Evolutionary conservation across 148 eudicot species (phyloP), one percentile per base, ranked within the genome.

Genomic region (Persicaria tinctoria): DNA sequence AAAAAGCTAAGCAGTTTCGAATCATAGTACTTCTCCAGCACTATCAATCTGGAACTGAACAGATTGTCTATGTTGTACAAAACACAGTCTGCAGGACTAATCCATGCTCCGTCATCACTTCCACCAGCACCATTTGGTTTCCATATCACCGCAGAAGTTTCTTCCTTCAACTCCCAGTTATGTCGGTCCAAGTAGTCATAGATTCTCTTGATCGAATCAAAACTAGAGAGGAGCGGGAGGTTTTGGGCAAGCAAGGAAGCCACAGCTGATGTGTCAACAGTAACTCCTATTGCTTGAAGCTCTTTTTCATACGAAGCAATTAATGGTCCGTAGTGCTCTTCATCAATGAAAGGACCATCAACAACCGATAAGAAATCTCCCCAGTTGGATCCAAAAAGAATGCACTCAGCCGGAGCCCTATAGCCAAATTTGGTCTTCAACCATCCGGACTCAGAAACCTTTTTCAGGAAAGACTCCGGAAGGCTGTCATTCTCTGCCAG

Each of bases 321-420:
- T 4, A 13, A 47, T 45, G 74, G 44, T 46, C 90, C 91, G 76
- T 88, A 90, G 72, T 78, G 85, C 6, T 68, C 80, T 76, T 86
- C 87, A 74, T 90, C 95, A 53, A 90, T 77, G 57, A 90, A 90
- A 0, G 95, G 91, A 11, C 89, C 91, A 78, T 90, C 95, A 38
- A 76, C 53, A 20, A 32, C 51, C 13, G 49, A 74, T 74, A 89
- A 77, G 68, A 72, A 74, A 78, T 55, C 14, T 23, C 1, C 68
- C 80, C 79, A 77, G 13, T 73, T 8, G 48, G 81, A 62, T 76
- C 70, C 27, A 27, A 78, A 86, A 13, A 90, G 71, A 80, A 88
- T 17, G 51, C 90, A 83, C 72, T 82, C 62, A 16, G 78, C 11
- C 3, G 91, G 91, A 17, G 79, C 1, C 41, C 41, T 32, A 46